Conservation (phyloP, 257 asterid genomes). For the Primulina huaijiensis region DNA sequence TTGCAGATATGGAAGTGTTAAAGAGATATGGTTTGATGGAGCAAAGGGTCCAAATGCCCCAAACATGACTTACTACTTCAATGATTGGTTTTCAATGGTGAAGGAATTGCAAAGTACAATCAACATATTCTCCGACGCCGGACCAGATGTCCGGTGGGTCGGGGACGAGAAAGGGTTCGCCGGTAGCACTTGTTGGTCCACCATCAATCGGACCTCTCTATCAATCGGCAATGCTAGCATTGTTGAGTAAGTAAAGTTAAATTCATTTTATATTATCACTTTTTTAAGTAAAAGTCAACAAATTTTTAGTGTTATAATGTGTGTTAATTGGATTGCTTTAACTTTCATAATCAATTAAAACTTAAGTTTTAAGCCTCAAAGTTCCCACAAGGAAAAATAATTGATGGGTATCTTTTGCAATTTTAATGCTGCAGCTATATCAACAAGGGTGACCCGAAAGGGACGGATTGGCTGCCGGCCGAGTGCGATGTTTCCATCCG, state of each 20-base stretch:
- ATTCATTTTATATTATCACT: not conserved
- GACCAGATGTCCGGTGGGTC: slow-evolving; percentile 89
- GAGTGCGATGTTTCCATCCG: slow-evolving; percentile 94
- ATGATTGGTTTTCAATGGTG: slow-evolving; percentile 86
- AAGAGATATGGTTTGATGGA: slow-evolving; percentile 96
- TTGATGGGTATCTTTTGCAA: too few relatives aligned
- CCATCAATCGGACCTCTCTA: slow-evolving; percentile 68
- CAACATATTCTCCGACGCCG: slow-evolving; percentile 93
- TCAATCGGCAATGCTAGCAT: slow-evolving; percentile 68
- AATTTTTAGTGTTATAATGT: too few relatives aligned
- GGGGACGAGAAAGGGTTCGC: slow-evolving; percentile 84
- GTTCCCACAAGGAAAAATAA: too few relatives aligned
- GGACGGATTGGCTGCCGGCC: slow-evolving; percentile 85
- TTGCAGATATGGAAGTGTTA: slow-evolving; percentile 65
- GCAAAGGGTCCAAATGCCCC: slow-evolving; percentile 82
- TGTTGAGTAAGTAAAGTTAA: slow-evolving; percentile 35
- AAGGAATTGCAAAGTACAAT: slow-evolving; percentile 76
- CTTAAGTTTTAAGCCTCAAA: too few relatives aligned
- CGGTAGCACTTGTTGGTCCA: slow-evolving; percentile 86
- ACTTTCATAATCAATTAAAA: too few relatives aligned
- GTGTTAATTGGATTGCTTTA: too few relatives aligned
- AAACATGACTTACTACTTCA: slow-evolving; percentile 80
- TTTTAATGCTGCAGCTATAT: slow-evolving; percentile 55
- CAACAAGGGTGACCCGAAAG: slow-evolving; percentile 71
- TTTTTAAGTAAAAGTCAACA: not conserved